A percentile compares a stretch with the other conserved stretches of the same genome.
phyloP scores from a whole-genome alignment of 1,139 yeast species.

The Saccharomyces hybrid region DNA sequence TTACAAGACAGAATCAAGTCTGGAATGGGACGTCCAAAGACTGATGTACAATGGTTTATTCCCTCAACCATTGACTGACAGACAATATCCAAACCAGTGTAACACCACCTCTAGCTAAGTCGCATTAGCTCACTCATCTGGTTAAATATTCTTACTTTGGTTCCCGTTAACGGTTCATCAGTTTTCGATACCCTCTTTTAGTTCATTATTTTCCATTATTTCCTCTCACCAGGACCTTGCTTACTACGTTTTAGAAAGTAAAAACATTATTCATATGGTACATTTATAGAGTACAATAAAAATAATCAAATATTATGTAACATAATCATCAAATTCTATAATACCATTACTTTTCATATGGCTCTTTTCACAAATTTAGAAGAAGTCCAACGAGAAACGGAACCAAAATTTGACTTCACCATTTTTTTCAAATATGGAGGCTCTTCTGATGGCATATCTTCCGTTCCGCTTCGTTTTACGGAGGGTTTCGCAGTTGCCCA shows the following conservation, averaged over 20 bases:
- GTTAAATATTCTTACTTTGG: not conserved
- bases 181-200: not conserved
- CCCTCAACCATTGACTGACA: conserved; percentile 67
- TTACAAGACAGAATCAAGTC: conserved; percentile 76
- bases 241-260: not conserved
- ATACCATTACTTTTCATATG: not conserved
- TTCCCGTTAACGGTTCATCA: not conserved
- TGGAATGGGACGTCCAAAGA: conserved; percentile 78
- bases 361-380: not conserved
- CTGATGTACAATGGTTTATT: conserved; percentile 54
- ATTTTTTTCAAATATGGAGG: not conserved
- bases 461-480: not conserved
- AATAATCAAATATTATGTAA: not conserved
- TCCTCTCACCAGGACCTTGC: not conserved
- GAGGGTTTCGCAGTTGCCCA: not conserved
- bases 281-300: not conserved
- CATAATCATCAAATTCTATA: not conserved
- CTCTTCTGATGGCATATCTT: not conserved
- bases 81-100: conserved; percentile 69
- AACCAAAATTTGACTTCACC: not conserved
- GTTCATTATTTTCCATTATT: not conserved
- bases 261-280: not conserved
- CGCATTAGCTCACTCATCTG: not conserved
- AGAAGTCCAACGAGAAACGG: no score
- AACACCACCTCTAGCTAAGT: conserved; percentile 14